Evolutionary conservation across 2,329 filamentous ascomycete species (phyloP).

Genomic region (Geoglossum cookeanum): DNA sequence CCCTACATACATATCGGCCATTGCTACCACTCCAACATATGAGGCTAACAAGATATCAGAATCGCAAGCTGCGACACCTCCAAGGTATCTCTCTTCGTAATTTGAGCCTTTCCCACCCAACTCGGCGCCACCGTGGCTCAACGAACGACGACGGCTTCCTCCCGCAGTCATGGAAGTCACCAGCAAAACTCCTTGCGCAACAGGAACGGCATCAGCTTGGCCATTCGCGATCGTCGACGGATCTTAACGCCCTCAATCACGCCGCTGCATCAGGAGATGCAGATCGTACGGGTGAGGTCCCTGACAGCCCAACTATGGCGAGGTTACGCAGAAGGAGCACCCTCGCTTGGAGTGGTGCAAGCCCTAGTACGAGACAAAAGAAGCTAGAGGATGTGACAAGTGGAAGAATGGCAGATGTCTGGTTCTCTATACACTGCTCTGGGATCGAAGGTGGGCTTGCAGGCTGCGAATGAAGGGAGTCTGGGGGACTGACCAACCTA

Average conservation of each 20-base stretch:
- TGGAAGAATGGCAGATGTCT: constrained; percentile 61
- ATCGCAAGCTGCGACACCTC: constrained; percentile 74
- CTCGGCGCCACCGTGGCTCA: constrained; percentile 30
- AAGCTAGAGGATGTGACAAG: constrained; percentile 20
- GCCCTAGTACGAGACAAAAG: constrained; percentile 7
- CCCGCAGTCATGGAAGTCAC: constrained; percentile 44
- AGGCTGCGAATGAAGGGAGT: not conserved
- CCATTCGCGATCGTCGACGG: constrained; percentile 40
- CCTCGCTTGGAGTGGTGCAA: constrained; percentile 19
- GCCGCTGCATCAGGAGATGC: constrained; percentile 7
- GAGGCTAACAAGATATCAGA: constrained; percentile 27
- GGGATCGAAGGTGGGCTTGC: constrained; percentile 24
- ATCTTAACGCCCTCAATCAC: constrained; percentile 23
- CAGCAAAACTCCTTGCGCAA: constrained; percentile 42
- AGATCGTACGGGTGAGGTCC: constrained; percentile 9
- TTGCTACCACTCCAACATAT: not conserved
- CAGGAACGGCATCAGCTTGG: constrained; percentile 28
- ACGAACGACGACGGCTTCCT: constrained; percentile 62
- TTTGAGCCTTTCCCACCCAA: constrained; percentile 44
- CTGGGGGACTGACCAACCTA: constrained; percentile 3
- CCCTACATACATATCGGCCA: not conserved
- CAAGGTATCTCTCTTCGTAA: constrained; percentile 77
- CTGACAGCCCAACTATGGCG: constrained; percentile 13
- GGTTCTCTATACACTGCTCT: constrained; percentile 65
- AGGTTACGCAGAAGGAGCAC: constrained; percentile 36